phyloP scores from a whole-genome alignment of 495 filamentous ascomycete species.

The Opeltia flavorubescens region DNA sequence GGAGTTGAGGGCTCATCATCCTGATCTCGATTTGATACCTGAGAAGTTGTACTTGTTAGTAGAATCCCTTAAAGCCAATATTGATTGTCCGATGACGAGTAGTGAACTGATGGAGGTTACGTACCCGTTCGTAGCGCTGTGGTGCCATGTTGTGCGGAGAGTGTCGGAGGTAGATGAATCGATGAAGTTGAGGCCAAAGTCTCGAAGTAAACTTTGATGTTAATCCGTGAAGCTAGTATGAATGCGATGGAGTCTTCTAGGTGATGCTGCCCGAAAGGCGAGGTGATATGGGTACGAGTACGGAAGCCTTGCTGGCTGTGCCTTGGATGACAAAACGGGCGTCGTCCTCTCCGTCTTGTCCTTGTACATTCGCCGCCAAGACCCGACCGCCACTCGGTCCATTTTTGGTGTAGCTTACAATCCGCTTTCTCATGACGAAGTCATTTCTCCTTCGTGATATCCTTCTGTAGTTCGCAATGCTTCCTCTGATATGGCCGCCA shows the following conservation, averaged over 20 bases:
- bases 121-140: slow-evolving; percentile 77
- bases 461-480: too few species aligned
- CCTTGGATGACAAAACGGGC: not conserved
- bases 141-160: slow-evolving; percentile 48
- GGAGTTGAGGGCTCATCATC: slow-evolving; percentile 25
- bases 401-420: not conserved
- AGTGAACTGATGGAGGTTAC: slow-evolving; percentile 18
- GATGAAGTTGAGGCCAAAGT: not conserved
- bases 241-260: not conserved
- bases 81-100: not conserved
- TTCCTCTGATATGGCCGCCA: slow-evolving; percentile 1
- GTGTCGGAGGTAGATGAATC: not conserved
- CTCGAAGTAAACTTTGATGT: not conserved
- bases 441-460: not conserved
- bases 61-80: not conserved
- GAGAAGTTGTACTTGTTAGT: not conserved
- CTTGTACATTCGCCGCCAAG: not conserved
- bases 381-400: not conserved
- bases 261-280: not conserved
- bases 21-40: slow-evolving; percentile 37
- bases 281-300: not conserved
- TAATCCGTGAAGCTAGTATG: not conserved
- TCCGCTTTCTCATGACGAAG: not conserved
- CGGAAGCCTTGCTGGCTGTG: not conserved
- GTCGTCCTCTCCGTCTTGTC: not conserved